A percentile compares a stretch with the other conserved stretches of the same genome.
Evolutionary conservation across 1,284 basidiomycete genomes (phyloP).

Genomic region (Cystobasidiaceae sp.): DNA sequence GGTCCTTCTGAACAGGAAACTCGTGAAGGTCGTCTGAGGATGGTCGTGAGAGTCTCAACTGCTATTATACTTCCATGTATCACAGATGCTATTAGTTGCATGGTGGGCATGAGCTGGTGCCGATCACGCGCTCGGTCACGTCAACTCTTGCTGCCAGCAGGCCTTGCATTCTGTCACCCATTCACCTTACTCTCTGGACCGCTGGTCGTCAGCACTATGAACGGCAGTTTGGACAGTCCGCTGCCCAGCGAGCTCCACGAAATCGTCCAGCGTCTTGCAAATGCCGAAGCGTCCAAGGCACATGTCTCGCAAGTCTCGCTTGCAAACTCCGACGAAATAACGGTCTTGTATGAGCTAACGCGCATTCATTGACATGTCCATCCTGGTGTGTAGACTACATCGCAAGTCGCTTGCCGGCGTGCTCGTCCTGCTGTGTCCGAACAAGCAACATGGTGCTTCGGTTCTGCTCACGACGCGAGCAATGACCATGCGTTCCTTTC

Average conservation of each 20-base stretch:
- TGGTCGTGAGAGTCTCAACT: too few species aligned
- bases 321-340: neutral
- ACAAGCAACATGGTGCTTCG: conserved; percentile 5
- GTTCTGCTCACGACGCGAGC: conserved; percentile 39
- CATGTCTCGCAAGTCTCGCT: conserved; percentile 15
- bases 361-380: neutral
- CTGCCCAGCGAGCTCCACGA: conserved; percentile 14
- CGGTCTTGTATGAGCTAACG: neutral
- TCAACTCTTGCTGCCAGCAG: too few species aligned
- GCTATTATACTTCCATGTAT: too few species aligned
- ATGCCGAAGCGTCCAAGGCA: conserved; percentile 13
- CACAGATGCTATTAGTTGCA: too few species aligned
- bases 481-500: conserved; percentile 34
- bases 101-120: too few species aligned
- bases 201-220: too few species aligned
- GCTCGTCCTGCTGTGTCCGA: conserved; percentile 38
- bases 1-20: too few species aligned
- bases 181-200: too few species aligned
- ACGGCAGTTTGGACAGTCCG: too few species aligned
- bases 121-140: too few species aligned
- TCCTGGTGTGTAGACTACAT: conserved; percentile 8
- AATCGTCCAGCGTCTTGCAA: conserved; percentile 13
- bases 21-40: too few species aligned
- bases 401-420: conserved; percentile 35
- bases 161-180: too few species aligned